phyloP scores from a whole-genome alignment of 1,284 basidiomycete genomes.

The Papiliotrema flavescens region DNA sequence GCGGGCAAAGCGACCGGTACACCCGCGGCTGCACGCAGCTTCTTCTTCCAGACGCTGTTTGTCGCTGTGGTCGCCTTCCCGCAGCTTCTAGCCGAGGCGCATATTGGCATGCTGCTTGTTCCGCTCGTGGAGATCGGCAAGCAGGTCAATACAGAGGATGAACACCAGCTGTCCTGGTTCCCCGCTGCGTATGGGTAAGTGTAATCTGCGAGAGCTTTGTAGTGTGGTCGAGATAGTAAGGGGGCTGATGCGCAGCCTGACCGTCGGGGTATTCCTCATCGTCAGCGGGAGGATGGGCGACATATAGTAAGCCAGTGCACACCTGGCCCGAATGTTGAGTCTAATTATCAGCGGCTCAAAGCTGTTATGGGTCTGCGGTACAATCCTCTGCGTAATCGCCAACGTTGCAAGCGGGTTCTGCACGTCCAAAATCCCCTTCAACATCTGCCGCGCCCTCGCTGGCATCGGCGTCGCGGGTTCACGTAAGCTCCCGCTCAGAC shows the following conservation, averaged over 20 bases:
- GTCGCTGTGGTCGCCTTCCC: constrained; percentile 18
- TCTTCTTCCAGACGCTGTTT: constrained; percentile 10
- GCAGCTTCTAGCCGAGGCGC: constrained; percentile 26
- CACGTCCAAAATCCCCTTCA: constrained; percentile 19
- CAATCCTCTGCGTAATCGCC: constrained; percentile 8
- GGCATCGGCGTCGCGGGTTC: constrained; percentile 31
- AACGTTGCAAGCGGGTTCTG: constrained; percentile 25
- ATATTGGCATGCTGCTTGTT: constrained; percentile 27
- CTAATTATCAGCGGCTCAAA: constrained; percentile 14
- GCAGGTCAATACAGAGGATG: constrained; percentile 19
- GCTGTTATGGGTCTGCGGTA: constrained; percentile 12
- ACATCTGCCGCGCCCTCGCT: constrained; percentile 26
- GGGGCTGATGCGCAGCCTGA: constrained; percentile 14
- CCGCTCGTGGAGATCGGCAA: constrained; percentile 24
- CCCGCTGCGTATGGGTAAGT: constrained; percentile 21
- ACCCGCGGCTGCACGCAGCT: background rate
- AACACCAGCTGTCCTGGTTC: constrained; percentile 28
- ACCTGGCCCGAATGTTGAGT: constrained; percentile 1
- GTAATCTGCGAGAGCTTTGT: background rate
- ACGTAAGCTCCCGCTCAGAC: constrained; percentile 5
- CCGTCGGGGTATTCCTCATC: constrained; percentile 32
- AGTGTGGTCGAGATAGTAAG: no score
- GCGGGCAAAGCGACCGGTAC: background rate
- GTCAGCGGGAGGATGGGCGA: constrained; percentile 28
- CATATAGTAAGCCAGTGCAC: constrained; percentile 24